Conservation (phyloP, 1,284 basidiomycete species). For the Cutaneotrichosporon cyanovorans region DNA sequence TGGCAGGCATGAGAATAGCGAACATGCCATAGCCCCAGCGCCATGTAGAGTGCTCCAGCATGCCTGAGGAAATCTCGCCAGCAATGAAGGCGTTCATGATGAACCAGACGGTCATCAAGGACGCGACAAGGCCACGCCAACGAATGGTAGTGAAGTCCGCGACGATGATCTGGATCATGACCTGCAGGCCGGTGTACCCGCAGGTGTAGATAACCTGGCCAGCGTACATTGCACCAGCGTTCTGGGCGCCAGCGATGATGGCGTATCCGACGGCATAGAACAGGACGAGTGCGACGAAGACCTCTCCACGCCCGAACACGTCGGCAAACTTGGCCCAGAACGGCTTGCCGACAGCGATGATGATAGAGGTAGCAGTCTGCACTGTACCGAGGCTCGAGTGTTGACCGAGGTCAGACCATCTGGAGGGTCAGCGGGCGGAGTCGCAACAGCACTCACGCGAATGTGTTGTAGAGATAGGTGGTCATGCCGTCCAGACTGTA, state of each 20-base stretch:
- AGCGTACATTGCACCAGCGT: slow-evolving; percentile 50
- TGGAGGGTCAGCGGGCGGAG: not conserved
- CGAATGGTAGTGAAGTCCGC: slow-evolving; percentile 71
- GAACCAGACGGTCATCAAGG: slow-evolving; percentile 61
- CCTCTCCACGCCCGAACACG: slow-evolving; percentile 51
- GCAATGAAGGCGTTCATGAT: slow-evolving; percentile 55
- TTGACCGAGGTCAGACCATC: slow-evolving; percentile 48
- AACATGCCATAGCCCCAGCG: slow-evolving; percentile 65
- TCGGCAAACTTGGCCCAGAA: slow-evolving; percentile 72
- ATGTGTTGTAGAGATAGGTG: slow-evolving; percentile 59
- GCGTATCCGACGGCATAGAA: slow-evolving; percentile 51
- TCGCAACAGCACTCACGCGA: slow-evolving; percentile 41
- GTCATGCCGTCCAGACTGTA: slow-evolving; percentile 63
- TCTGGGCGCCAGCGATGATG: slow-evolving; percentile 59
- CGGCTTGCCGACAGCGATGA: slow-evolving; percentile 65
- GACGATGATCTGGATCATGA: slow-evolving; percentile 65
- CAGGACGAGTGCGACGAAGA: slow-evolving; percentile 55
- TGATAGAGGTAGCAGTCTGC: slow-evolving; percentile 47
- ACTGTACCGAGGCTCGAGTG: slow-evolving; percentile 61
- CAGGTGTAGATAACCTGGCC: slow-evolving; percentile 17
- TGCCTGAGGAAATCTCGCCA: slow-evolving; percentile 58
- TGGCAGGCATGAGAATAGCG: slow-evolving; percentile 42
- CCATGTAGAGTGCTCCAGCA: slow-evolving; percentile 48
- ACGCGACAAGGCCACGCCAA: slow-evolving; percentile 64
- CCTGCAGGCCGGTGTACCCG: slow-evolving; percentile 56